Base-by-base conservation (phyloP, 208 protist species). In the Acanthamoeba lenticulata region DNA sequence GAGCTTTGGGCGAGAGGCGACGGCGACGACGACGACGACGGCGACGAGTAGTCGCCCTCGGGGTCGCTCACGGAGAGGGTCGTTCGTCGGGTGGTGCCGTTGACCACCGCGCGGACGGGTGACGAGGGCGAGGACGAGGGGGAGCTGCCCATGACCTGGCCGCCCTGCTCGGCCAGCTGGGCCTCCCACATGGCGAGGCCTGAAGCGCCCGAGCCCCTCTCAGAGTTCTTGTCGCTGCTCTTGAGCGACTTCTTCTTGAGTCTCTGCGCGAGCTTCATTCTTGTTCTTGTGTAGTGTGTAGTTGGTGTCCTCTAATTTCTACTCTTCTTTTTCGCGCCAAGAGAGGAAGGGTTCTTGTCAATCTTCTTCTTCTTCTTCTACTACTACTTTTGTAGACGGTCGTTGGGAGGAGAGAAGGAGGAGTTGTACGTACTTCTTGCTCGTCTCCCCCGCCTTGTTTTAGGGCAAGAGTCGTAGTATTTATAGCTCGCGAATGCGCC, bases 161-260 rank as follows among this genome's bases (percentile, higher is more conserved):
- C 27, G 52, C 27, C 7, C 38, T 81, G 72, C n/a, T 81, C 72
- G 38, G 72, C 72, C 17, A 81, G 72, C 72, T 81, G 42, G 72
- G 72, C 72, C 42, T 81, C 72, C 72, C 72, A 81, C 42, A 49
- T 42, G 72, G 72, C 32, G 1, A 81, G 36, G 7, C 72, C 72
- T 4, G 72, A 81, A 13, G 32, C 19, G 15, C 36, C 17, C 4
- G 62, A 29, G 7, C n/a, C 13, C 29, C n/a, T 27, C 2, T 69
- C 36, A 29, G 42, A 47, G 72, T 49, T 47, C 19, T 29, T 40
- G 62, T 72, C 62, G 62, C 32, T 40, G 27, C 5, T 15, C 38
- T 42, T 49, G 36, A 81, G 24, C 38, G 72, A 49, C 72, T 81
- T 81, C 72, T 81, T 81, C 72, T 81, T 81, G 32, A 81, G 72